phyloP scores from a whole-genome alignment of 1,284 basidiomycete species.

The Sanghuangporus weigelae region DNA sequence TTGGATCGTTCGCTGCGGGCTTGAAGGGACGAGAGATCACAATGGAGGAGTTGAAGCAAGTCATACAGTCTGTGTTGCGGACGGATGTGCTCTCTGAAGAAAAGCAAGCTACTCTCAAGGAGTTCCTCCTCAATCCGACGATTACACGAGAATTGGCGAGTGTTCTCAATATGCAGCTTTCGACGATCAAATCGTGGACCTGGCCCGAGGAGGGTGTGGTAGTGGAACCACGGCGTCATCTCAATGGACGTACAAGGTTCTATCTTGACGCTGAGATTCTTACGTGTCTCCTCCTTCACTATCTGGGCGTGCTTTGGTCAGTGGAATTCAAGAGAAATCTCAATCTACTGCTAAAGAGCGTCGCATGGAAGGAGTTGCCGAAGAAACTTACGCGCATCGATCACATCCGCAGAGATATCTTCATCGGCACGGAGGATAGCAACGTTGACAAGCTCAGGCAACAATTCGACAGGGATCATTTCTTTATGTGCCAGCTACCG shows the following conservation, averaged over 20 bases:
- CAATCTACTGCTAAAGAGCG: conserved; percentile 27
- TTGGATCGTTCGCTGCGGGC: conserved; percentile 25
- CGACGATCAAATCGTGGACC: conserved; percentile 33
- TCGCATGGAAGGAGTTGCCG: conserved; percentile 30
- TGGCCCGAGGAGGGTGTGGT: conserved; percentile 37
- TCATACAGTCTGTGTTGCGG: conserved; percentile 31
- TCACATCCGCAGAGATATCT: conserved; percentile 8
- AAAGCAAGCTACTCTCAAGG: conserved; percentile 34
- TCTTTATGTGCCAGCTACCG: conserved; percentile 18
- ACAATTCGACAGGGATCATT: conserved; percentile 8
- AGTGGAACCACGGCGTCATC: conserved; percentile 39
- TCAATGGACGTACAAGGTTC: conserved; percentile 42
- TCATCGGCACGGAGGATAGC: neutral
- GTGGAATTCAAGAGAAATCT: conserved; percentile 32
- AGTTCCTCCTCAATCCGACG: conserved; percentile 34
- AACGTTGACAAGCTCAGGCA: neutral
- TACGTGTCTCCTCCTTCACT: conserved; percentile 38
- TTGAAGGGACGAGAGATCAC: conserved; percentile 27
- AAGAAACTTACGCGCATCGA: conserved; percentile 1
- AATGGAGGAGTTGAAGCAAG: conserved; percentile 25
- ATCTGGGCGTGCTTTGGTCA: conserved; percentile 38
- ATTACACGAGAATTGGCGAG: conserved; percentile 36
- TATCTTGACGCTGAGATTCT: conserved; percentile 42
- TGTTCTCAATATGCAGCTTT: conserved; percentile 39
- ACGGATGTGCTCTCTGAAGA: conserved; percentile 35